These are phyloP conservation scores for Ogataea polymorpha DNA, from an alignment of 805 yeast genomes.

Conservation along the genomic window DNA sequence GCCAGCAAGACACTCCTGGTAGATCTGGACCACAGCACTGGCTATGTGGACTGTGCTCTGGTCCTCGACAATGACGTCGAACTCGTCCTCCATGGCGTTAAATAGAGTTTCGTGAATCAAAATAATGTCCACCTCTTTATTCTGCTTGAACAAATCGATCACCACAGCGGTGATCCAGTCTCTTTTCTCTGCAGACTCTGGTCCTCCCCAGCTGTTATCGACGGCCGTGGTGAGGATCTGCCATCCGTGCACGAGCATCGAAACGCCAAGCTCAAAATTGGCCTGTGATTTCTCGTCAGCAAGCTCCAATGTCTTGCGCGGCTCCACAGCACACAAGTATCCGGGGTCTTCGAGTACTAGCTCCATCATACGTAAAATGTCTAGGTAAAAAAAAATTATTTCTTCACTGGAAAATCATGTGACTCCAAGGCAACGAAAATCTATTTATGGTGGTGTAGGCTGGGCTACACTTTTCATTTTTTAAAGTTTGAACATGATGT, in stretches of 20 bases:
- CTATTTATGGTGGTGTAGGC: neutral
- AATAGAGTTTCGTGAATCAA: conserved; percentile 81
- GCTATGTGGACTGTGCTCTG: conserved; percentile 81
- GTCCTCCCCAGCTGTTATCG: conserved; percentile 93
- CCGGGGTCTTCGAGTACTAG: conserved; percentile 33
- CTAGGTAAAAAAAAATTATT: conserved; percentile 3
- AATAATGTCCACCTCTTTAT: conserved; percentile 66
- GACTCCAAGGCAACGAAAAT: neutral
- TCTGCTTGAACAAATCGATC: conserved; percentile 68
- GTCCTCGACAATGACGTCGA: conserved; percentile 84
- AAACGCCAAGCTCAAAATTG: conserved; percentile 86
- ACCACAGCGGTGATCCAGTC: conserved; percentile 91
- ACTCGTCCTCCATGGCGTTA: conserved; percentile 93
- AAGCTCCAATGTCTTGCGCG: conserved; percentile 22
- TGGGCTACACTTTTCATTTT: neutral
- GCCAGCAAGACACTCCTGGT: conserved; percentile 56
- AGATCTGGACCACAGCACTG: conserved; percentile 58
- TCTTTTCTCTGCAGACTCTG: conserved; percentile 83
- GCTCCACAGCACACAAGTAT: conserved; percentile 29
- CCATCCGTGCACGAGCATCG: conserved; percentile 91
- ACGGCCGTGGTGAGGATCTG: conserved; percentile 86
- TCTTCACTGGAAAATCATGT: conserved; percentile 2
- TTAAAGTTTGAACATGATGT: neutral
- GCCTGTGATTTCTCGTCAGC: conserved; percentile 68
- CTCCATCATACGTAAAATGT: conserved; percentile 16